Percentiles rank a stretch among this genome's conserved stretches.
Evolutionary conservation across 371 early-diverging fungal genomes (phyloP).

Genomic region (Dichotomocladium elegans): DNA sequence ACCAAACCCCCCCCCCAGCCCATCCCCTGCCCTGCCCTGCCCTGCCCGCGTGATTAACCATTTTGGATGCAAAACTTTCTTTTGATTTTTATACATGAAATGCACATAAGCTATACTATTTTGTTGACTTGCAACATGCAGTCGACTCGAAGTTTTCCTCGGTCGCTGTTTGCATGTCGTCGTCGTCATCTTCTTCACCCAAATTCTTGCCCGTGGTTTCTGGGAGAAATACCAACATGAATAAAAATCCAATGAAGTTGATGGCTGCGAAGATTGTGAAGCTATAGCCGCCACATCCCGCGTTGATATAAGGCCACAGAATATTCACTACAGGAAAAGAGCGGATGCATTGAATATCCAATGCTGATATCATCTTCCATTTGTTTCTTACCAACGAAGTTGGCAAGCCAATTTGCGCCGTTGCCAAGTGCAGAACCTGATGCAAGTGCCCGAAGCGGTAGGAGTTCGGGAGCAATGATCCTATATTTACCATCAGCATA

Average conservation of each 20-base stretch:
- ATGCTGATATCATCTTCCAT: neutral
- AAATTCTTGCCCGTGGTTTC: conserved; percentile 42
- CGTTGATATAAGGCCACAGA: conserved; percentile 35
- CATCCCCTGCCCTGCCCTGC: too few relatives aligned
- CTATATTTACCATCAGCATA: too few relatives aligned
- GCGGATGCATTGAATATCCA: neutral
- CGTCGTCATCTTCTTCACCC: conserved; percentile 12
- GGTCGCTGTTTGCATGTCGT: neutral
- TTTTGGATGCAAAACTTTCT: too few relatives aligned
- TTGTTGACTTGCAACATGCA: too few relatives aligned
- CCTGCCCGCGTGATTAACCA: too few relatives aligned
- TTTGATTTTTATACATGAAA: neutral
- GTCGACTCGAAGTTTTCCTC: too few relatives aligned
- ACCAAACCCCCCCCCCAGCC: too few relatives aligned
- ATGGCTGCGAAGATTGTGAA: conserved; percentile 41
- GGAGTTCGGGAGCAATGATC: conserved; percentile 45
- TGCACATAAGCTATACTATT: neutral
- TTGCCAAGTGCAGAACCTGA: conserved; percentile 45
- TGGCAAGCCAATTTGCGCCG: conserved; percentile 39
- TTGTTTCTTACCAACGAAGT: conserved; percentile 20
- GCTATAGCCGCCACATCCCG: conserved; percentile 25
- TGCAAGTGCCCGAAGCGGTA: conserved; percentile 40
- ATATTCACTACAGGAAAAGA: conserved; percentile 25
- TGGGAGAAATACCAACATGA: conserved; percentile 34
- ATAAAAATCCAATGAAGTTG: conserved; percentile 41